Conservation (phyloP, 2,329 filamentous ascomycete genomes). For the Macrophomina phaseolina region DNA sequence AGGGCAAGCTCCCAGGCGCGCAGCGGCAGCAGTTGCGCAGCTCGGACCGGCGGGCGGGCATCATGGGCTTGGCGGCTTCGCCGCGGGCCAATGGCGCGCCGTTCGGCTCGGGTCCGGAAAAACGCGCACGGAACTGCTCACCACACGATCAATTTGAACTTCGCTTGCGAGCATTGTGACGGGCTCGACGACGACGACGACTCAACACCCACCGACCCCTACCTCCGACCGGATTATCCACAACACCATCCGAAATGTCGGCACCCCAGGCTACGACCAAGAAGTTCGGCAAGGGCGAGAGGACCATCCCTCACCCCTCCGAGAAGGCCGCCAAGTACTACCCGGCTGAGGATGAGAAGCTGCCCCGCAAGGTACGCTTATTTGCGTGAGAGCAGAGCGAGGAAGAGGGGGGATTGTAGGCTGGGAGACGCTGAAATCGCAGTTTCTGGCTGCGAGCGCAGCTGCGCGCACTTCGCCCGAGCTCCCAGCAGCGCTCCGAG, state of each 20-base stretch:
- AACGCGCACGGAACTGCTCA: constrained; percentile 12
- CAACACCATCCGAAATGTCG: constrained; percentile 70
- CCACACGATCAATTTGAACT: constrained; percentile 27
- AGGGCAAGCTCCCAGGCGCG: constrained; percentile 7
- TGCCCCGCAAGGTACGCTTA: constrained; percentile 84
- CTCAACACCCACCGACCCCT: constrained; percentile 28
- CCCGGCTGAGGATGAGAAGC: constrained; percentile 87
- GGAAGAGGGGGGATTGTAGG: constrained; percentile 10
- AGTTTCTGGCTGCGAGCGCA: neutral
- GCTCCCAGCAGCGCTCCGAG: constrained; percentile 2
- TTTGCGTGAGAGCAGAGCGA: constrained; percentile 2
- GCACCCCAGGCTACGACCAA: constrained; percentile 68
- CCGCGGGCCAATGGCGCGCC: constrained; percentile 12
- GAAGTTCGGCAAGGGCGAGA: constrained; percentile 97
- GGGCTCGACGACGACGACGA: constrained; percentile 29
- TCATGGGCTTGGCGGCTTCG: constrained; percentile 20
- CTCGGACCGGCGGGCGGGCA: neutral
- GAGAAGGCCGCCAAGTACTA: constrained; percentile 99
- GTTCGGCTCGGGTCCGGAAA: constrained; percentile 25
- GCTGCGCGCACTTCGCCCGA: constrained; percentile 16
- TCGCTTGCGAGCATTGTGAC: constrained; percentile 22
- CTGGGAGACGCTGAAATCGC: constrained; percentile 2
- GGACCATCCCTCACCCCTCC: constrained; percentile 82
- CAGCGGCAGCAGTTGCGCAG: constrained; percentile 10
- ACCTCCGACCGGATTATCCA: constrained; percentile 26